Base-by-base conservation (phyloP, 2,329 filamentous ascomycete genomes). In the Colletotrichum zoysiae region DNA sequence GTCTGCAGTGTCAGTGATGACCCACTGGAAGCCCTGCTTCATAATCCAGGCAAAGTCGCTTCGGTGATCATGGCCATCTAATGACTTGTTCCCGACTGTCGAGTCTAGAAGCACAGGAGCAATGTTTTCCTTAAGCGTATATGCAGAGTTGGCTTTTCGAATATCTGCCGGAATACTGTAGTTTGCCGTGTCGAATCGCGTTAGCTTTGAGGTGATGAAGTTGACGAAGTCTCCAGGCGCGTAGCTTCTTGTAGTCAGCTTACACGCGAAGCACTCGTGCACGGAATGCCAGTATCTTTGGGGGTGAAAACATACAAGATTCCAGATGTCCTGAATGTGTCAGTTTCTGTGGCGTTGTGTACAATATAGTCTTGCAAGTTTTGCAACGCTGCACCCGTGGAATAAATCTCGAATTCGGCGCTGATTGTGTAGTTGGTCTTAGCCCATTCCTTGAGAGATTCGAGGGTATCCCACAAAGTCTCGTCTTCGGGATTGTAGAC, bases 401-500 rank as follows among this genome's bases (percentile, higher is more conserved):
- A 58, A 42, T 42, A 58, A 11, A 58, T 38, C 20, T 58, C 56
- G 11, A 42, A 26, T 35, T 58, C 56, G n/a, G 35, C 56, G 23
- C 56, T 58, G 56, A 58, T 42, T 2, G 56, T 58, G 6, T 58
- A 58, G 20, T 58, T 58, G 33, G 56, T 58, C 35, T 35, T 38
- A 2, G 56, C 56, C 56, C 56, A 58, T 42, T 35, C 63, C 42
- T 30, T 65, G 2, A 58, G 63, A 8, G 63, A 65, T 12, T 14
- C 30, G 9, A 65, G 63, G 2, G 63, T 65, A 38, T 65, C n/a
- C 63, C 53, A 65, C 2, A 20, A 65, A 3, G 30, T 53, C 23
- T 58, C 63, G 35, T 58, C 63, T 35, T 65, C 51, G 30, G 63
- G 63, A 16, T 65, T 58, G n/a, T 58, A 65, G 18, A 65, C 63